Evolutionary conservation across 2,329 filamentous ascomycete genomes (phyloP).

Genomic region (Cercospora sp.): DNA sequence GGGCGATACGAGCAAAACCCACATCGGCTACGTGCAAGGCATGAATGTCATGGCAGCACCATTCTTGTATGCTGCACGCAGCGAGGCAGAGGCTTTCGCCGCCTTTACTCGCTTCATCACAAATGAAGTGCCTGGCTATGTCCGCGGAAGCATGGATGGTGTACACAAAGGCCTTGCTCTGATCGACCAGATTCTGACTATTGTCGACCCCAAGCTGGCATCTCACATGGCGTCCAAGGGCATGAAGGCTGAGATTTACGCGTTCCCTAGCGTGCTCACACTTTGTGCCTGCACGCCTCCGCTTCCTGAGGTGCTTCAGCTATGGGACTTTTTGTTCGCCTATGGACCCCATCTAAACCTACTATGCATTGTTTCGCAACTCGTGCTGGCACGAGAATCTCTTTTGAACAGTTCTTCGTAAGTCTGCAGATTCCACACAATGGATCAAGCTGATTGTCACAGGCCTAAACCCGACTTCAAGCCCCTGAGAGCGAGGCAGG

Average conservation of each 20-base stretch:
- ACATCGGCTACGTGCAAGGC: slow-evolving; percentile 92
- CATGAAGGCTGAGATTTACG: slow-evolving; percentile 90
- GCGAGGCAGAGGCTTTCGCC: slow-evolving; percentile 91
- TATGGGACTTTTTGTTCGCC: slow-evolving; percentile 97
- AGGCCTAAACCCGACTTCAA: slow-evolving; percentile 72
- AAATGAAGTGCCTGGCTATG: slow-evolving; percentile 86
- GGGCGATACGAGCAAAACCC: slow-evolving; percentile 54
- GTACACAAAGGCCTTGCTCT: slow-evolving; percentile 89
- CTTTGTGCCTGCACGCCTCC: slow-evolving; percentile 95
- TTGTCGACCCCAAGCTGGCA: slow-evolving; percentile 86
- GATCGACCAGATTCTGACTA: slow-evolving; percentile 87
- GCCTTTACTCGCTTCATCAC: slow-evolving; percentile 88
- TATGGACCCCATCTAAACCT: slow-evolving; percentile 95
- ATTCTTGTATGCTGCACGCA: slow-evolving; percentile 90
- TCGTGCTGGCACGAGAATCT: slow-evolving; percentile 82
- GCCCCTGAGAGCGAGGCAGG: slow-evolving; percentile 36
- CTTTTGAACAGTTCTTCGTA: slow-evolving; percentile 84
- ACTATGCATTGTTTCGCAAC: slow-evolving; percentile 91
- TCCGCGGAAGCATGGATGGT: slow-evolving; percentile 93
- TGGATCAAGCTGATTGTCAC: not conserved
- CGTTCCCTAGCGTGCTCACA: slow-evolving; percentile 91
- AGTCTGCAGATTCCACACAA: slow-evolving; percentile 27
- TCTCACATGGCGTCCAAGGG: slow-evolving; percentile 81
- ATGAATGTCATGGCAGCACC: slow-evolving; percentile 98
- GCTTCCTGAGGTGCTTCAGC: slow-evolving; percentile 82